Evolutionary conservation across 257 asterid genomes (phyloP).

Genomic region (Thymus mandschuricus): DNA sequence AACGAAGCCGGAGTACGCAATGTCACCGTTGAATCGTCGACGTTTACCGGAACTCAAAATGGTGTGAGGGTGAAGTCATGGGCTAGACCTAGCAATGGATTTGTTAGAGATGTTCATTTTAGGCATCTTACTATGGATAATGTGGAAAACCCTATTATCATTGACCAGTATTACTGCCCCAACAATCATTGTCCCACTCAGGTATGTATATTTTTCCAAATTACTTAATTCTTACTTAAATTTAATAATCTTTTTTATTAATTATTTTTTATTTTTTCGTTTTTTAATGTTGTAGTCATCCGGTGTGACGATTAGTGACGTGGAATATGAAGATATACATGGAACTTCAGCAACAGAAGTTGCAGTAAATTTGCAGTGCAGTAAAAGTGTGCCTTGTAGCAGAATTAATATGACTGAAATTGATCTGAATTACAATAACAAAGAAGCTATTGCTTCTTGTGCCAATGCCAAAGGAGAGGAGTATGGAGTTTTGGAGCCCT

Average conservation of each 20-base stretch:
- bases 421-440: slow-evolving; percentile 32
- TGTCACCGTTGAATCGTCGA: slow-evolving; percentile 48
- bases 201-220: slow-evolving; percentile 20
- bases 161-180: slow-evolving; percentile 70
- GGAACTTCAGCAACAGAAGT: slow-evolving; percentile 52
- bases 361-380: slow-evolving; percentile 45
- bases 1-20: slow-evolving; percentile 62
- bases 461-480: no score
- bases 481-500: no score
- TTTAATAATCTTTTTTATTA: no score
- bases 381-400: slow-evolving; percentile 35
- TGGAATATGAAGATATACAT: slow-evolving; percentile 46
- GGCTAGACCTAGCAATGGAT: slow-evolving; percentile 68
- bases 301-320: slow-evolving; percentile 44
- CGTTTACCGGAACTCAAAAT: slow-evolving; percentile 54
- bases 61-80: slow-evolving; percentile 69
- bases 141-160: slow-evolving; percentile 58
- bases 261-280: no score
- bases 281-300: slow-evolving; percentile 28
- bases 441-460: neutral
- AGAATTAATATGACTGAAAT: slow-evolving; percentile 40
- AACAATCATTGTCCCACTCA: slow-evolving; percentile 41
- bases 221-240: no score
- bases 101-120: slow-evolving; percentile 43
- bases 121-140: slow-evolving; percentile 43